Base-by-base conservation (phyloP, 164 flowering plant genomes). In the Berberis thunbergii region DNA sequence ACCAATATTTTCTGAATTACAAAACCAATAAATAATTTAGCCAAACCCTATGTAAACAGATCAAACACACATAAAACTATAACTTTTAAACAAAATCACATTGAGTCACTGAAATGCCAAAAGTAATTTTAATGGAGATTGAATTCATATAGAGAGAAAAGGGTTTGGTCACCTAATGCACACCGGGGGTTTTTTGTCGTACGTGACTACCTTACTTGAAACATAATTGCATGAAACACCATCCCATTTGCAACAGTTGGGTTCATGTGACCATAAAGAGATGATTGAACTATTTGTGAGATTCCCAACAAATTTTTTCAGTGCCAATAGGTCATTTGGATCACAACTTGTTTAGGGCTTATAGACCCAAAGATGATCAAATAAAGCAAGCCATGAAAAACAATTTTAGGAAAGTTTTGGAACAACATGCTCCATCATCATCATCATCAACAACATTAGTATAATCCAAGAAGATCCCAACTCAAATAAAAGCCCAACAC, bases 211-310 rank as follows among this genome's bases (percentile, higher is more conserved):
- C 74, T 82, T 77, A 40, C 59, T 67, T 38, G 66, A 58, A 71
- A 49, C 58, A 2, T 74, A 69, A 26, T 60, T 80, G 70, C 96
- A 91, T 6, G 60, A 41, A 64, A 91, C 84, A 64, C 96, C 98
- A 59, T 81, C 81, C 96, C 98, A 91, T n/a, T 74, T 6, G 67
- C 96, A 91, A 75, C 98, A 91, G 59, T 48, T 43, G 4, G 80
- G 63, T 0, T 57, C 76, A 61, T 76, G 57, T 1, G 74, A 72
- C 92, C 92, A 86, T 4, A 77, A 7, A 4, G 75, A 64, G 62
- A 74, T 48, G 54, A 84, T 70, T 7, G 83, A 75, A 43, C 85
- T 85, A 68, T 77, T 70, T 26, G 77, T 75, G 13, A 90, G 77
- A 70, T 74, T 79, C 38, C 76, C 78, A 2, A 84, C 86, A 62